These are phyloP conservation scores for Capsella rubella DNA, from an alignment of 441 rosid species.

Conservation along the genomic window DNA sequence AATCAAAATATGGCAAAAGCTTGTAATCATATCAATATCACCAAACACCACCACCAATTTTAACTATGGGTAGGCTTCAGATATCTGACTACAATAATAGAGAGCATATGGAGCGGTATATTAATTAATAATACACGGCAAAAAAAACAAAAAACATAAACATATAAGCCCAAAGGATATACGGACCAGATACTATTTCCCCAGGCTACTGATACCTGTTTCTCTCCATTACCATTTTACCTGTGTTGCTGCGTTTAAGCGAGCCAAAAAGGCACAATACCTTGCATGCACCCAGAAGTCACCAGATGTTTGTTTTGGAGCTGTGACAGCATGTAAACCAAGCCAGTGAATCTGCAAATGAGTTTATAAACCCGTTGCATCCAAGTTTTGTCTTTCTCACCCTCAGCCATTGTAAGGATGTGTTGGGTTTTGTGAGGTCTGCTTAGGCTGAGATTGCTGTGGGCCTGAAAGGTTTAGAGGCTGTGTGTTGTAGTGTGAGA, in stretches of 20 bases:
- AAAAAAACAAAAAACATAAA: background rate
- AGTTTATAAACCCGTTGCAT: constrained; percentile 74
- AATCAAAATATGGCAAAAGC: constrained; percentile 1
- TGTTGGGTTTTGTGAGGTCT: constrained; percentile 86
- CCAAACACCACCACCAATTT: constrained; percentile 34
- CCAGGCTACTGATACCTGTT: constrained; percentile 30
- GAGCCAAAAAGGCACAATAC: constrained; percentile 44
- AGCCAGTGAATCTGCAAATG: constrained; percentile 69
- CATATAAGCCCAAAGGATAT: constrained; percentile 31
- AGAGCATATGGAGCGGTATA: constrained; percentile 3
- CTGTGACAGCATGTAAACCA: constrained; percentile 78
- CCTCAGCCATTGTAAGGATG: constrained; percentile 84
- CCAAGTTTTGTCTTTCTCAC: constrained; percentile 34
- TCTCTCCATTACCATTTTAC: constrained; percentile 37
- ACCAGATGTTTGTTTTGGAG: constrained; percentile 60
- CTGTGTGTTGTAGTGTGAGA: constrained; percentile 80
- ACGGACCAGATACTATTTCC: constrained; percentile 19
- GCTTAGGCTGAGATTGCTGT: constrained; percentile 83
- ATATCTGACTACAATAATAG: constrained; percentile 28
- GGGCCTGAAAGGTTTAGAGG: constrained; percentile 71
- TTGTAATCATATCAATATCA: constrained; percentile 24
- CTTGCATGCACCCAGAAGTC: constrained; percentile 50
- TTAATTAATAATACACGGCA: constrained; percentile 32
- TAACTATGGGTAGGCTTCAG: constrained; percentile 28
- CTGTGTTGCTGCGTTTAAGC: constrained; percentile 37